Conservation (phyloP, 148 eudicot species). For the Beta vulgaris region DNA sequence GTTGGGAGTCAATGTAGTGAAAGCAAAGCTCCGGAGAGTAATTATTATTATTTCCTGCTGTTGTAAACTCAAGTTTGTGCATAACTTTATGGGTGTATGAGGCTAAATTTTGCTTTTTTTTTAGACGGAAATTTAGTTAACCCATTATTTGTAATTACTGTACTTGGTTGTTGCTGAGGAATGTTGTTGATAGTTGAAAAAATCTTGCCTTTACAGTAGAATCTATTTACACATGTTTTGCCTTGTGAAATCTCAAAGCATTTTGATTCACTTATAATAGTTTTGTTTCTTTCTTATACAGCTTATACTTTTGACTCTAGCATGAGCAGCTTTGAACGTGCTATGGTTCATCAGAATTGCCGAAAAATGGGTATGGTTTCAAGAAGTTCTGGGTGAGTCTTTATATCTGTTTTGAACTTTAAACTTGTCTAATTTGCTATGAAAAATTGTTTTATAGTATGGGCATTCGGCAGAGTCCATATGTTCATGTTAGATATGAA, state of each 20-base stretch:
- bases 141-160: background rate
- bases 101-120: too few species aligned
- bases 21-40: too few species aligned
- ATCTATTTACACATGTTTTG: background rate
- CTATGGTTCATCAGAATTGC: constrained; percentile 52
- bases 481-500: background rate
- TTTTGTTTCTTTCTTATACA: constrained; percentile 32
- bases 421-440: background rate
- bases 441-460: background rate
- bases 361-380: constrained; percentile 67
- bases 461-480: background rate
- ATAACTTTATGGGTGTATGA: too few species aligned
- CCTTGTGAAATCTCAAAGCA: background rate
- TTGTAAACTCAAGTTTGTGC: too few species aligned
- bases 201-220: background rate
- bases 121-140: too few species aligned
- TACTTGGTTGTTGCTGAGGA: background rate
- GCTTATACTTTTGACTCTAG: constrained; percentile 58
- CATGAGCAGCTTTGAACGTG: constrained; percentile 60
- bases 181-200: background rate
- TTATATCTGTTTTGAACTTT: background rate
- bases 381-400: constrained; percentile 77
- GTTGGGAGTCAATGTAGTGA: too few species aligned
- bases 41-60: too few species aligned
- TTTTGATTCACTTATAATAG: constrained; percentile 4